These are phyloP conservation scores for Effrenium voratum DNA, from an alignment of 73 alveolate species.

Conservation along the genomic window DNA sequence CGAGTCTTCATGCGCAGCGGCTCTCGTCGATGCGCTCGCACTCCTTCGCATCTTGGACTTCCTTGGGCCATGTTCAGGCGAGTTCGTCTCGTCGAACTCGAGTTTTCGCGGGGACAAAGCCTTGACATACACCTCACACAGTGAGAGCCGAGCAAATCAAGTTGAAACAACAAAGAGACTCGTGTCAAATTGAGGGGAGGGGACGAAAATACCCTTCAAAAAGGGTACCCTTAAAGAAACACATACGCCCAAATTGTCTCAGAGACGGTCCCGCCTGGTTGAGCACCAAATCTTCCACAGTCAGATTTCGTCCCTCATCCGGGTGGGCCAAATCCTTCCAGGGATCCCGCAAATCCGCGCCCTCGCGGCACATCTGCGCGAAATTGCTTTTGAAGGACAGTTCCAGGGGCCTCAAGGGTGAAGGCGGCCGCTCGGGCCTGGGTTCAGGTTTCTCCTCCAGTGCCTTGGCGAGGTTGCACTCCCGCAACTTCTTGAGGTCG, in stretches of 20 bases:
- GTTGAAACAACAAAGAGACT: background rate
- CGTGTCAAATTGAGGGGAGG: background rate
- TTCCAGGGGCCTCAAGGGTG: conserved; percentile 27
- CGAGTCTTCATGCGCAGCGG: background rate
- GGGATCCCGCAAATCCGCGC: conserved; percentile 66
- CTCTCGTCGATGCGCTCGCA: conserved; percentile 66
- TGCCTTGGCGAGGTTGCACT: conserved; percentile 22
- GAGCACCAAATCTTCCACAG: conserved; percentile 75
- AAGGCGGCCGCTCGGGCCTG: conserved; percentile 16
- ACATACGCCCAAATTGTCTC: background rate
- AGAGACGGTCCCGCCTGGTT: conserved; percentile 30
- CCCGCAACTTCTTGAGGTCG: conserved; percentile 67
- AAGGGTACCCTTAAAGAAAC: background rate
- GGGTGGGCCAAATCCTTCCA: conserved; percentile 80
- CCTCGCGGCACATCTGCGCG: conserved; percentile 67
- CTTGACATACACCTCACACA: conserved; percentile 50
- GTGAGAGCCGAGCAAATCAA: background rate
- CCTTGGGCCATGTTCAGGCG: conserved; percentile 61
- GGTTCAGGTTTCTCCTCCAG: background rate
- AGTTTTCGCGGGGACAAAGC: conserved; percentile 75
- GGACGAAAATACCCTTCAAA: background rate
- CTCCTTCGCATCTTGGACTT: conserved; percentile 66
- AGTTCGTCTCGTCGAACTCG: conserved; percentile 48
- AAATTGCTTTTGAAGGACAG: conserved; percentile 91
- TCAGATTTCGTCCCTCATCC: conserved; percentile 69